Conservation (phyloP, 2,329 filamentous ascomycete species). For the Akanthomyces lecanii region DNA sequence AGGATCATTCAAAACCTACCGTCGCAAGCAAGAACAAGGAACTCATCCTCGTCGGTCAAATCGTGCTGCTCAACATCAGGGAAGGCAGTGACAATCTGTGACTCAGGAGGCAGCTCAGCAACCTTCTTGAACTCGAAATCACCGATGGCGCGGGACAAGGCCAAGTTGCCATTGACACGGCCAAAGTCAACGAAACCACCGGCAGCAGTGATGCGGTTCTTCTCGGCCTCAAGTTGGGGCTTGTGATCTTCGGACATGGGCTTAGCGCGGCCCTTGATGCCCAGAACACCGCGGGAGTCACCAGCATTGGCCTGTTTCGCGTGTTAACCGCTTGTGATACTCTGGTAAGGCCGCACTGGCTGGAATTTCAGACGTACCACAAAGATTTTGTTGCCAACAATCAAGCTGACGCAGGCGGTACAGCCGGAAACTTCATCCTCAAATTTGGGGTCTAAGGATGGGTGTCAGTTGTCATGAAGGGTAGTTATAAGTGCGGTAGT, state of each 20-base stretch:
- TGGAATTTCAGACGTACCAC: conserved; percentile 63
- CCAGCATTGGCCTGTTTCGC: conserved; percentile 80
- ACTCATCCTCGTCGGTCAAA: conserved; percentile 89
- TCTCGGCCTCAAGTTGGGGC: conserved; percentile 96
- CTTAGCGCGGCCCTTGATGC: conserved; percentile 95
- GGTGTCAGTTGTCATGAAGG: neutral
- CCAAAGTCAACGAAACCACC: conserved; percentile 98
- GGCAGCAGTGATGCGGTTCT: conserved; percentile 89
- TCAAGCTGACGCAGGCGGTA: conserved; percentile 86
- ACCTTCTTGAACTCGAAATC: conserved; percentile 99
- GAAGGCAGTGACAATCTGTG: conserved; percentile 96
- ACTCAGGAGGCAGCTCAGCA: conserved; percentile 91
- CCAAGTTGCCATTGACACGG: conserved; percentile 95
- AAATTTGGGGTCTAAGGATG: conserved; percentile 79
- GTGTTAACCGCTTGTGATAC: conserved; percentile 13
- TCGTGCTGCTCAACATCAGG: conserved; percentile 93
- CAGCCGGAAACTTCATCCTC: conserved; percentile 98
- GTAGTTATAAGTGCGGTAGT: neutral
- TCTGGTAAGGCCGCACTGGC: neutral
- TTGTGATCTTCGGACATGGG: conserved; percentile 99
- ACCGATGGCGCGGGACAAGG: conserved; percentile 92
- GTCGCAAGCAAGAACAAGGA: conserved; percentile 87
- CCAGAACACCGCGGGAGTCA: conserved; percentile 90
- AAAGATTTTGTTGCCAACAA: conserved; percentile 89
- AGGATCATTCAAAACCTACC: conserved; percentile 51